A percentile compares a stretch with the other conserved stretches of the same genome.
Conservation (phyloP, 495 filamentous ascomycete species). For the Penicillium angulare region DNA sequence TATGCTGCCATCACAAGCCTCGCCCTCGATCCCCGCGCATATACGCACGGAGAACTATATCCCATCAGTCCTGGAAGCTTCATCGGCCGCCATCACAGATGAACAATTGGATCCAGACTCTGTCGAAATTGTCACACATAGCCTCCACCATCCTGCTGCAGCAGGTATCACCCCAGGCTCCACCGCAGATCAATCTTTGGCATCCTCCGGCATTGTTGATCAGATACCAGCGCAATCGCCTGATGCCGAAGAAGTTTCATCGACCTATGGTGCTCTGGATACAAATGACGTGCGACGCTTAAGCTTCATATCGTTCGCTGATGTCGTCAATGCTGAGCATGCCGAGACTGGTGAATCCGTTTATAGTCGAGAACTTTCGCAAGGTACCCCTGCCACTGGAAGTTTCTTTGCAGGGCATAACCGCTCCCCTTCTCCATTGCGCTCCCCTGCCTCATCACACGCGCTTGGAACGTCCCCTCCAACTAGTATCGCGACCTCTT, state of each 20-base stretch:
- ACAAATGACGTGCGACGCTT: slow-evolving; percentile 75
- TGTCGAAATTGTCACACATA: slow-evolving; percentile 86
- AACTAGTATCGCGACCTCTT: slow-evolving; percentile 62
- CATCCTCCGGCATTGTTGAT: slow-evolving; percentile 39
- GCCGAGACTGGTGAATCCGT: slow-evolving; percentile 33
- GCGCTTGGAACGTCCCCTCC: slow-evolving; percentile 63
- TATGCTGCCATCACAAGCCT: slow-evolving; percentile 52
- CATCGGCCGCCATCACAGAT: slow-evolving; percentile 85
- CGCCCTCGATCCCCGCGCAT: slow-evolving; percentile 76
- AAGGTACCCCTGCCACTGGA: slow-evolving; percentile 41
- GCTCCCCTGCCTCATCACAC: slow-evolving; percentile 66
- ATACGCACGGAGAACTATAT: slow-evolving; percentile 92
- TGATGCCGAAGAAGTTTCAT: slow-evolving; percentile 60
- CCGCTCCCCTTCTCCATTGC: slow-evolving; percentile 70
- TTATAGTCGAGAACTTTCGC: slow-evolving; percentile 54
- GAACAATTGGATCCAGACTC: slow-evolving; percentile 50
- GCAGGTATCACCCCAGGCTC: slow-evolving; percentile 54
- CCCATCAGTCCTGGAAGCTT: slow-evolving; percentile 84
- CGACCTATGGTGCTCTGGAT: slow-evolving; percentile 55
- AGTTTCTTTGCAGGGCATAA: slow-evolving; percentile 53
- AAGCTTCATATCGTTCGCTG: slow-evolving; percentile 91
- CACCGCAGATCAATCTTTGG: slow-evolving; percentile 28
- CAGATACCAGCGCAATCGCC: slow-evolving; percentile 53
- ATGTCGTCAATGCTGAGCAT: slow-evolving; percentile 90
- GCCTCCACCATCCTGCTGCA: slow-evolving; percentile 74